Conservation (phyloP, 2,329 filamentous ascomycete species). For the Aspergillus latus region DNA sequence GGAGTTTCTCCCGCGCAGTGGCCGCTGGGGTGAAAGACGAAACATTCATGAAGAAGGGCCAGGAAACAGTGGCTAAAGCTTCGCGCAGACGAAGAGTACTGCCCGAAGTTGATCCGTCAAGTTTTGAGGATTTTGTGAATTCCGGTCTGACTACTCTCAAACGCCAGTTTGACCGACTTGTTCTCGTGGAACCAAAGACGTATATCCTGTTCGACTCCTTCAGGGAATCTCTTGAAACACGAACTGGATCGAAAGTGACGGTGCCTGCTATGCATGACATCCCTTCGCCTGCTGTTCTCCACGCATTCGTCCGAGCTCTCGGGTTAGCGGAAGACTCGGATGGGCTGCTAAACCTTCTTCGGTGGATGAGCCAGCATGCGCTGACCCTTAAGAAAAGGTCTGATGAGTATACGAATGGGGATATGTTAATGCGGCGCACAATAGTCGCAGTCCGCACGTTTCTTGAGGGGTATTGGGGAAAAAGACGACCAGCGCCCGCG, state of each 20-base stretch:
- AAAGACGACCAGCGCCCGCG: background rate
- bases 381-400: slow-evolving; percentile 34
- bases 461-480: slow-evolving; percentile 37
- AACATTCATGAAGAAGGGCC: slow-evolving; percentile 27
- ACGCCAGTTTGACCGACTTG: slow-evolving; percentile 36
- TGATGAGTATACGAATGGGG: slow-evolving; percentile 39
- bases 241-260: slow-evolving; percentile 18
- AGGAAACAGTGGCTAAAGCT: slow-evolving; percentile 26
- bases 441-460: slow-evolving; percentile 43
- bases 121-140: slow-evolving; percentile 32
- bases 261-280: slow-evolving; percentile 36
- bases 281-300: slow-evolving; percentile 41
- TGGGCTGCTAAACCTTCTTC: slow-evolving; percentile 41
- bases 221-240: slow-evolving; percentile 12
- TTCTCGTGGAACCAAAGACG: slow-evolving; percentile 29
- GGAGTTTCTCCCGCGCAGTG: slow-evolving; percentile 37
- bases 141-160: slow-evolving; percentile 36
- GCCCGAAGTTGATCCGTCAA: slow-evolving; percentile 3
- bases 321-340: slow-evolving; percentile 42
- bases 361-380: slow-evolving; percentile 43
- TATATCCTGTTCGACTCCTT: slow-evolving; percentile 25
- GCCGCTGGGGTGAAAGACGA: slow-evolving; percentile 31
- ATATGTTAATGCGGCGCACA: slow-evolving; percentile 39
- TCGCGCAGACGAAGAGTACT: slow-evolving; percentile 13
- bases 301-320: slow-evolving; percentile 44